Conservation (phyloP, 331 rosid genomes). For the Rosa hybrid region DNA sequence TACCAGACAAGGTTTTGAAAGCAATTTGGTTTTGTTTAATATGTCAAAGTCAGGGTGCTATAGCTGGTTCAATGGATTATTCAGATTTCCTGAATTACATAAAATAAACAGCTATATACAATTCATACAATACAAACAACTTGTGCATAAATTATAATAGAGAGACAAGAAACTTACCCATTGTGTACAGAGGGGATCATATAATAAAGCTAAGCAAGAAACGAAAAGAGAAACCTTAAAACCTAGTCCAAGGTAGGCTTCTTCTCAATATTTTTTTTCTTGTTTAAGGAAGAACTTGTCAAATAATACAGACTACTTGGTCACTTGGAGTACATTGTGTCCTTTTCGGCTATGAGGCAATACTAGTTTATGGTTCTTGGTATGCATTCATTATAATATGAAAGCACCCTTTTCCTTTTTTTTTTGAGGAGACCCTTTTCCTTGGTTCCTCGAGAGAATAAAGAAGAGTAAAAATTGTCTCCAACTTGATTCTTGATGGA, state of each 20-base stretch:
- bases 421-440: no score
- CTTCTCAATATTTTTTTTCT: constrained; percentile 30
- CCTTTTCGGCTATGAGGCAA: constrained; percentile 25
- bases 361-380: constrained; percentile 18
- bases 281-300: constrained; percentile 31
- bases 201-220: constrained; percentile 29
- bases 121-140: background rate
- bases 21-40: constrained; percentile 37
- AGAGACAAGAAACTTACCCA: constrained; percentile 16
- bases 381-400: constrained; percentile 17
- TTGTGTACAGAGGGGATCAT: constrained; percentile 27
- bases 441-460: constrained; percentile 15
- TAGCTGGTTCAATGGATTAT: constrained; percentile 32
- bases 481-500: constrained; percentile 50
- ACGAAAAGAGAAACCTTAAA: constrained; percentile 44
- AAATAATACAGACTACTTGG: constrained; percentile 24
- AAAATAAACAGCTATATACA: constrained; percentile 15
- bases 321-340: constrained; percentile 23
- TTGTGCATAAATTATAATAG: background rate
- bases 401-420: constrained; percentile 23
- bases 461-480: constrained; percentile 6
- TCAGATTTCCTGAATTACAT: constrained; percentile 33
- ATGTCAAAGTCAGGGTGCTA: constrained; percentile 31
- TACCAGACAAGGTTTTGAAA: constrained; percentile 33
- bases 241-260: constrained; percentile 53